Percentiles rank a stretch among this genome's conserved stretches.
Evolutionary conservation across 441 rosid species (phyloP).

Genomic region (Erysimum cheiri): DNA sequence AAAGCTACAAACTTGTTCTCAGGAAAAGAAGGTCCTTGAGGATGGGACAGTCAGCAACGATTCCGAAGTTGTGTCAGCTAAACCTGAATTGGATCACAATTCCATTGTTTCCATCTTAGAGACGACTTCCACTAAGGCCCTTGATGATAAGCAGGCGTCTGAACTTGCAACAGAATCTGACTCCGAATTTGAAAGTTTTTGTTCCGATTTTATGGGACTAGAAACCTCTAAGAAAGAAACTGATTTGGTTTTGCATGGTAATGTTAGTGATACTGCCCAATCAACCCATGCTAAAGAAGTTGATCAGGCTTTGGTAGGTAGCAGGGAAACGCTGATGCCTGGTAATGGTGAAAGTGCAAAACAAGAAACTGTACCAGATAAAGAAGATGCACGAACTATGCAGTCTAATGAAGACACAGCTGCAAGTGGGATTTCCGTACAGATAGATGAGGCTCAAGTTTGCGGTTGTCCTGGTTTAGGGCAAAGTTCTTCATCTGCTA

Average conservation of each 20-base stretch:
- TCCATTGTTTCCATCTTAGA: constrained; percentile 37
- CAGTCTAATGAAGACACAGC: constrained; percentile 43
- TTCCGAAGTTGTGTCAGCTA: constrained; percentile 44
- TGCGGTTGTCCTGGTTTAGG: constrained; percentile 46
- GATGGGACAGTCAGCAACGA: constrained; percentile 49
- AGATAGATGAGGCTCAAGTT: constrained; percentile 38
- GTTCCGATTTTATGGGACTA: constrained; percentile 62
- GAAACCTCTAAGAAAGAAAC: constrained; percentile 41
- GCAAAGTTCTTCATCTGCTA: constrained; percentile 52
- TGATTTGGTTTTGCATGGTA: constrained; percentile 16
- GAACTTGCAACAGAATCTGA: constrained; percentile 44
- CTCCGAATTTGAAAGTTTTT: constrained; percentile 48
- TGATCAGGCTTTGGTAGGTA: constrained; percentile 27
- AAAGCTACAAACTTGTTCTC: constrained; percentile 56
- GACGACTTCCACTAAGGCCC: constrained; percentile 37
- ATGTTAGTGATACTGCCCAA: background rate
- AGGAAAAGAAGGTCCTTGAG: constrained; percentile 60
- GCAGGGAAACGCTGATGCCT: constrained; percentile 21
- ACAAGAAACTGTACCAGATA: constrained; percentile 21
- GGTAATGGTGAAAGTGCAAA: constrained; percentile 20
- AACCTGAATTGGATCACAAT: constrained; percentile 43
- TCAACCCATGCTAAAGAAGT: constrained; percentile 14
- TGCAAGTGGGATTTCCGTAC: constrained; percentile 41
- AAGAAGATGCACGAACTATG: constrained; percentile 33
- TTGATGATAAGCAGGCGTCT: constrained; percentile 44